Percentiles rank a stretch among this genome's conserved stretches.
phyloP scores from a whole-genome alignment of 2,329 filamentous ascomycete genomes.

The Nannizziopsis barbatae region DNA sequence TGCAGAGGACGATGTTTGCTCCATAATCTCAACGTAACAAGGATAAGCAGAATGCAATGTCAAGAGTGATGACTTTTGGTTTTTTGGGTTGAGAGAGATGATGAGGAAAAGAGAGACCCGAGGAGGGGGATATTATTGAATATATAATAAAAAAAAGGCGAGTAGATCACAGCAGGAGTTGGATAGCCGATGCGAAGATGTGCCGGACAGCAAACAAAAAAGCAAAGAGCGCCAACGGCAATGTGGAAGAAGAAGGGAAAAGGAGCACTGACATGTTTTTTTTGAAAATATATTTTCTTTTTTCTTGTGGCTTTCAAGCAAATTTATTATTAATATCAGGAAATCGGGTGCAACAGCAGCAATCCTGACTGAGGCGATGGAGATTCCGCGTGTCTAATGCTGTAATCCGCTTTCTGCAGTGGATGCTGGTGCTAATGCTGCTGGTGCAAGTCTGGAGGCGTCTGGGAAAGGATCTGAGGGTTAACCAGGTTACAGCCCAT shows the following conservation, averaged over 20 bases:
- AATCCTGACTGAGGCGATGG: conserved; percentile 1
- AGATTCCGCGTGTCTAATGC: conserved; percentile 8
- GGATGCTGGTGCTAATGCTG: neutral
- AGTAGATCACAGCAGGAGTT: neutral
- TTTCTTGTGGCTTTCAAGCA: neutral
- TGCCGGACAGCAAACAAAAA: neutral
- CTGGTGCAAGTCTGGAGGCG: conserved; percentile 1
- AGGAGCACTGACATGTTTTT: too few relatives aligned
- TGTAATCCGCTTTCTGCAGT: conserved; percentile 6
- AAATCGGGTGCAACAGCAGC: neutral
- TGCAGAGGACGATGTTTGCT: too few relatives aligned
- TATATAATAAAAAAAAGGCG: too few relatives aligned
- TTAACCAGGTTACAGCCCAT: conserved; percentile 4
- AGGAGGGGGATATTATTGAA: neutral
- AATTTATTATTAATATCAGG: neutral
- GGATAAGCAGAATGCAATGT: too few relatives aligned
- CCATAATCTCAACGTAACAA: too few relatives aligned
- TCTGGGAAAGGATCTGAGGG: conserved; percentile 3
- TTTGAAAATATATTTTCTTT: conserved; percentile 1
- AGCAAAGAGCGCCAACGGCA: neutral
- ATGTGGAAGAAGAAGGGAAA: neutral
- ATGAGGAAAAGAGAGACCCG: neutral
- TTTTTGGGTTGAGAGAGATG: neutral
- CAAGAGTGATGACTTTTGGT: too few relatives aligned
- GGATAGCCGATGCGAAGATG: neutral